Conservation (phyloP, 768 basidiomycete genomes). For the Saitozyma podzolica region DNA sequence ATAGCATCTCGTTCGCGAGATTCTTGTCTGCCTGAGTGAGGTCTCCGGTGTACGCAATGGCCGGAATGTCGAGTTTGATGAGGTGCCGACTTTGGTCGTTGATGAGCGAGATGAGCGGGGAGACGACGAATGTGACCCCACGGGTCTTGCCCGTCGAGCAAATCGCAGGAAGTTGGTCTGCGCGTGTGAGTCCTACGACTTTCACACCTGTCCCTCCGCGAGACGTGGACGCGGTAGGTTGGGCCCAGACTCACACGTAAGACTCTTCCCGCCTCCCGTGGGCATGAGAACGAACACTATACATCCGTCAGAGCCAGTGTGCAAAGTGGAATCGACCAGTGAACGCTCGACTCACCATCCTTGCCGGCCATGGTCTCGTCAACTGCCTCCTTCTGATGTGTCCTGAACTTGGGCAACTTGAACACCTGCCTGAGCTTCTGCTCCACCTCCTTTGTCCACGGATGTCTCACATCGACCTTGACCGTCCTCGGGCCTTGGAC, state of each 20-base stretch:
- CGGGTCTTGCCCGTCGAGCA: slow-evolving; percentile 68
- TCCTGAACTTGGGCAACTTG: slow-evolving; percentile 67
- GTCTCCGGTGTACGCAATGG: slow-evolving; percentile 66
- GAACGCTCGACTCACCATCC: slow-evolving; percentile 56
- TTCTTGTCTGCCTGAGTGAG: slow-evolving; percentile 49
- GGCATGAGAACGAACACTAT: slow-evolving; percentile 90
- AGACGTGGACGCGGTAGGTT: neutral
- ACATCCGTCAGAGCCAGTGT: neutral
- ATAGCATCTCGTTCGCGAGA: slow-evolving; percentile 41
- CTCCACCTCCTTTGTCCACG: slow-evolving; percentile 59
- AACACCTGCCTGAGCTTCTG: slow-evolving; percentile 64
- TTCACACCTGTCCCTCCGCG: neutral
- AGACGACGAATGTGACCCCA: slow-evolving; percentile 86
- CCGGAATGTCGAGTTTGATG: slow-evolving; percentile 65
- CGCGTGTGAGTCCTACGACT: slow-evolving; percentile 8
- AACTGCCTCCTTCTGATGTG: slow-evolving; percentile 84
- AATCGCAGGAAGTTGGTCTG: slow-evolving; percentile 78
- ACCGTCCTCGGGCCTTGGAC: neutral
- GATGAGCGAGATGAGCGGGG: slow-evolving; percentile 92
- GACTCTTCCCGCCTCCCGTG: slow-evolving; percentile 87
- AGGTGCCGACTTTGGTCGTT: slow-evolving; percentile 79
- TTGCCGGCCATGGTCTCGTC: slow-evolving; percentile 71
- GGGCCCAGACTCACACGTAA: slow-evolving; percentile 63
- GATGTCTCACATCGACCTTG: slow-evolving; percentile 32
- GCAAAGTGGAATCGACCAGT: neutral